Evolutionary conservation across 164 flowering plant species (phyloP).

Genomic region (Stephania cephalantha): DNA sequence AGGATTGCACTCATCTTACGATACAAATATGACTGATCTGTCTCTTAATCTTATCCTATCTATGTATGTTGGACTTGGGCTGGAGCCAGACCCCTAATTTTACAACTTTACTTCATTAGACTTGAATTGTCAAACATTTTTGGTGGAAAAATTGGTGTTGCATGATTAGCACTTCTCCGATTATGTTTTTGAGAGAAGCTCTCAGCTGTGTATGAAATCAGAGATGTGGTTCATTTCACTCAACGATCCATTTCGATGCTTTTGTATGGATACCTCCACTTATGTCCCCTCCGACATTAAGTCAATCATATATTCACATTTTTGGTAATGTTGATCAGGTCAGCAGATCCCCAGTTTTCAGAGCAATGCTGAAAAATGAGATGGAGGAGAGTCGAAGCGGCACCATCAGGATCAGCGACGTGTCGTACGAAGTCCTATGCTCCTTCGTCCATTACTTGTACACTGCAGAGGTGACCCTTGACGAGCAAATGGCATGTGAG

Average conservation of each 20-base stretch:
- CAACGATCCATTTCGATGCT: too few relatives aligned
- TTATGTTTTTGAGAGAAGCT: too few relatives aligned
- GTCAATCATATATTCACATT: background rate
- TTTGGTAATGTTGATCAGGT: conserved; percentile 28
- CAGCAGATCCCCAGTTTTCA: conserved; percentile 82
- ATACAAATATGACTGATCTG: background rate
- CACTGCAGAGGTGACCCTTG: conserved; percentile 77
- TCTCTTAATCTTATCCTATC: background rate
- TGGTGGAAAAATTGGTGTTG: too few relatives aligned
- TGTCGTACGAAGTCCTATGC: conserved; percentile 62
- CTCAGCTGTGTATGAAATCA: too few relatives aligned
- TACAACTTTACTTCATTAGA: too few relatives aligned
- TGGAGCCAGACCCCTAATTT: too few relatives aligned
- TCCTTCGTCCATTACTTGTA: conserved; percentile 66
- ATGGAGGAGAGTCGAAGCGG: conserved; percentile 88
- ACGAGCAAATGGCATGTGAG: conserved; percentile 66
- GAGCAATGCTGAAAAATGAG: conserved; percentile 84
- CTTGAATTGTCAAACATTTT: too few relatives aligned
- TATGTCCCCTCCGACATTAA: too few relatives aligned
- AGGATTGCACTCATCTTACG: background rate
- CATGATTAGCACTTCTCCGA: too few relatives aligned
- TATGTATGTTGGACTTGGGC: too few relatives aligned
- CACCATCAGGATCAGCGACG: conserved; percentile 68
- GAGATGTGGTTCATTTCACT: too few relatives aligned
- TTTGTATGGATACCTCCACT: too few relatives aligned